These are phyloP conservation scores for Infundibulicybe gibba DNA, from an alignment of 768 basidiomycete species.

Conservation along the genomic window DNA sequence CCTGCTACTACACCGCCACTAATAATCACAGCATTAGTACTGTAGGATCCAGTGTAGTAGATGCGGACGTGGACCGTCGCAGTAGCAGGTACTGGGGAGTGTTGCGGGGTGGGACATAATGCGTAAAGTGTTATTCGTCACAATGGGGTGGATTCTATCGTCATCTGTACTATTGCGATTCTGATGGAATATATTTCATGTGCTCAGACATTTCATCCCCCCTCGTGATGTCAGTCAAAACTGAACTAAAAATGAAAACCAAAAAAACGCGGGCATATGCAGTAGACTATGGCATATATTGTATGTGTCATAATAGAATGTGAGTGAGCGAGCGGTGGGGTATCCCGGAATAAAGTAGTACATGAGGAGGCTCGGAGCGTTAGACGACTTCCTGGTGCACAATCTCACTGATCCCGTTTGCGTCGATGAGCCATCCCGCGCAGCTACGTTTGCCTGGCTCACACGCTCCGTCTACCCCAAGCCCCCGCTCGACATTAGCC, in stretches of 20 bases:
- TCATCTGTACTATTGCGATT: too few species aligned
- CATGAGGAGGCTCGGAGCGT: background rate
- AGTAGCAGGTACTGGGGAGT: too few species aligned
- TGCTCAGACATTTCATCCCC: too few species aligned
- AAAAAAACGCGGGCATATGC: background rate
- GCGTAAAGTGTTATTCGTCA: too few species aligned
- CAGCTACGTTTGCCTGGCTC: constrained; percentile 11
- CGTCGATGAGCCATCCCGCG: constrained; percentile 22
- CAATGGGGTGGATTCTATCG: too few species aligned
- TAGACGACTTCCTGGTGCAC: constrained; percentile 24
- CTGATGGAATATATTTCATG: too few species aligned
- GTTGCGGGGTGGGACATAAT: too few species aligned
- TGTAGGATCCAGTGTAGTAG: constrained; percentile 78
- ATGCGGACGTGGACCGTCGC: constrained; percentile 52
- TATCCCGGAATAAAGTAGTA: background rate
- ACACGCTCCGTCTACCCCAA: background rate
- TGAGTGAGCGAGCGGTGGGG: background rate
- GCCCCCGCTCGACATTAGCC: constrained; percentile 50
- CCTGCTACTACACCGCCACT: too few species aligned
- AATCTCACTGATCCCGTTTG: constrained; percentile 23
- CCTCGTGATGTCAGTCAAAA: too few species aligned
- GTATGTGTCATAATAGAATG: background rate
- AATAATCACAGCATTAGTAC: constrained; percentile 84
- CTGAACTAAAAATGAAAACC: too few species aligned
- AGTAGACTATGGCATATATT: background rate